phyloP scores from a whole-genome alignment of 345 rosid genomes.

The Bruguiera sexangula region DNA sequence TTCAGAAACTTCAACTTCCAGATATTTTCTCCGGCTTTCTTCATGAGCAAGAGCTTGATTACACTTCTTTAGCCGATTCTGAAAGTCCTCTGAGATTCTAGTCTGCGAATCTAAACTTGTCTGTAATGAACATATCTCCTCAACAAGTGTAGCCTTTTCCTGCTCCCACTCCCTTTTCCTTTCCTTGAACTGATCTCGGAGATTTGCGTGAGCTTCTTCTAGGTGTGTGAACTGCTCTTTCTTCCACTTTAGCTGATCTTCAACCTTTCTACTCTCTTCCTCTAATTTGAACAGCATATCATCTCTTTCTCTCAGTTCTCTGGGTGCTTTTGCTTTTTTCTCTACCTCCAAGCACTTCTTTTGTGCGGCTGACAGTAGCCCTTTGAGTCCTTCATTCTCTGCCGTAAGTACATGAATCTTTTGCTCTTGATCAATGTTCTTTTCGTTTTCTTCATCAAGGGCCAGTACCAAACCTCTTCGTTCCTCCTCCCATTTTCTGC shows the following conservation, averaged over 20 bases:
- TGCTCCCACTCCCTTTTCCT: not conserved
- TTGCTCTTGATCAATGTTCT: slow-evolving; percentile 9
- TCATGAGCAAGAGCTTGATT: slow-evolving; percentile 12
- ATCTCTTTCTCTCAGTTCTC: slow-evolving; percentile 3
- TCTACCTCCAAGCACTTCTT: not conserved
- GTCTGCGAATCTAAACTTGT: not conserved
- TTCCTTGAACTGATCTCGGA: not conserved
- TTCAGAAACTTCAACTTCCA: slow-evolving; percentile 4
- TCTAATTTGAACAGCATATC: not conserved
- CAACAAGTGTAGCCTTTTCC: not conserved
- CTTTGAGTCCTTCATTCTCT: slow-evolving; percentile 2
- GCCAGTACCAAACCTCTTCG: slow-evolving; percentile 1
- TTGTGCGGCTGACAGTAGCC: not conserved
- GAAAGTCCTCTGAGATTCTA: not conserved
- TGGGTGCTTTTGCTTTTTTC: not conserved
- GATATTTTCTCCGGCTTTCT: slow-evolving; percentile 2
- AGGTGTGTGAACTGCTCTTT: slow-evolving; percentile 2
- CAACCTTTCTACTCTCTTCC: slow-evolving; percentile 4
- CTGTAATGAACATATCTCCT: not conserved
- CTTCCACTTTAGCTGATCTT: not conserved
- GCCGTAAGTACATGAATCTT: slow-evolving; percentile 2
- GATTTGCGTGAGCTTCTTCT: not conserved
- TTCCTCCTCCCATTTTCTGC: slow-evolving; percentile 8
- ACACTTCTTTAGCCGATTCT: not conserved
- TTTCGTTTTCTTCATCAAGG: slow-evolving; percentile 8